Evolutionary conservation across 176 grass and related monocot species (phyloP), one percentile per base, ranked within the genome.

Genomic region (Elaeis guineensis): DNA sequence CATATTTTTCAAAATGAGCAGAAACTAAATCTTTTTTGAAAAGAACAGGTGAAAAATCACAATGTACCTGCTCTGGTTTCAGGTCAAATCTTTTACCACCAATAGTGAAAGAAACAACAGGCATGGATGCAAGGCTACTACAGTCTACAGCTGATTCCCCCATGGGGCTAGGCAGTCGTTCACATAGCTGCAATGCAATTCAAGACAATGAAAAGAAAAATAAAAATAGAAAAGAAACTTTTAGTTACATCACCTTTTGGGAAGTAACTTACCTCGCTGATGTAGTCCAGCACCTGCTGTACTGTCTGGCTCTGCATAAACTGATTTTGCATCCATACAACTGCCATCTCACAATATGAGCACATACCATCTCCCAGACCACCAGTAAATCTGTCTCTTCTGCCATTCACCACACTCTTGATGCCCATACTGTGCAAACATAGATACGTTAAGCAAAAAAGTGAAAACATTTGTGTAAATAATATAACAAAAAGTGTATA

Each of bases 61-160:
- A 44, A 44, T 12, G 35, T 75, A 89, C 86, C 86, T 90, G 78
- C 12, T 85, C 75, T 56, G 82, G 67, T 49, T 35, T 62, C 23
- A 85, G 75, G 25, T 85, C 86, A 51, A 90, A 90, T 63, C 55
- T 35, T 16, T 79, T 82, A 56, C 78, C 82, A 51, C 75, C 86
- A 49, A 90, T 85, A 30, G 75, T 76, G 71, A 90, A 90, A 7
- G 71, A 65, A 4, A 85, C 75, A 6, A 4, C 64, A 8, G 15
- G 78, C 51, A 90, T 3, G 50, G 71, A 73, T 22, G 58, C 44
- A 4, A 85, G 19, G 51, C 51, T 65, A 54, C 63, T 23, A 60
- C 86, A 85, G 49, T 90, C 78, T 75, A 90, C 78, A 50, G 17
- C 18, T 51, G 86, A 90, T 58, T 72, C 70, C 49, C 78, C 78